Evolutionary conservation across 2,329 filamentous ascomycete species (phyloP).

Genomic region (Ceratocystis harringtonii): DNA sequence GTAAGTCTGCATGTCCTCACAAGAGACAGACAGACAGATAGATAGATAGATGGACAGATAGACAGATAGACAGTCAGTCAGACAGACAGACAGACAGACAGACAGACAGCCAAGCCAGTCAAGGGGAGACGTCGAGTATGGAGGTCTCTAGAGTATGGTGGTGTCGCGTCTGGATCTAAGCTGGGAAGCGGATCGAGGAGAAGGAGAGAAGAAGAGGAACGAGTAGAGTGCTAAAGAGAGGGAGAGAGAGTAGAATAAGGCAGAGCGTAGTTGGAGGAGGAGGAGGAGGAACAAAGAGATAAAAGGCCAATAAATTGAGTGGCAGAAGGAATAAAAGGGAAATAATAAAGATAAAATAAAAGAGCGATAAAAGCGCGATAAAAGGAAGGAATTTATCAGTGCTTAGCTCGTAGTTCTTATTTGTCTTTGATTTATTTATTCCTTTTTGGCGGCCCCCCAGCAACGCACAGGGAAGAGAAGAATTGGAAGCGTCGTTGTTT

Average conservation of each 20-base stretch:
- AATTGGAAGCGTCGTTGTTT: not conserved
- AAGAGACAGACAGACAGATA: too few relatives aligned
- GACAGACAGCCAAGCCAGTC: not conserved
- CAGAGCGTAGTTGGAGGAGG: not conserved
- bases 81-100: not conserved
- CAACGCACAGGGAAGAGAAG: too few relatives aligned
- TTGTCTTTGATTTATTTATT: not conserved
- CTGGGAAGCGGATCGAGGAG: not conserved
- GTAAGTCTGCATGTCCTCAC: too few relatives aligned
- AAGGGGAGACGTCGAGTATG: too few relatives aligned
- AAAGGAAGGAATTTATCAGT: not conserved
- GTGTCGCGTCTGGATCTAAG: not conserved
- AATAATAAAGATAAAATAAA: not conserved
- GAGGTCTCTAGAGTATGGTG: too few relatives aligned
- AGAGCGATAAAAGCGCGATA: not conserved
- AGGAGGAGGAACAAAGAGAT: not conserved
- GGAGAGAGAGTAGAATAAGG: too few relatives aligned
- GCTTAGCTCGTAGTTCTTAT: not conserved
- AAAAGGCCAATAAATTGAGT: not conserved
- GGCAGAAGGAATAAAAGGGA: not conserved
- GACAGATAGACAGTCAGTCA: not conserved
- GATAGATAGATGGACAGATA: not conserved
- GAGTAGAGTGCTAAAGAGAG: not conserved
- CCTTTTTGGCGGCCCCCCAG: not conserved
- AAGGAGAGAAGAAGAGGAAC: not conserved